Percentiles rank a stretch among this genome's conserved stretches.
Evolutionary conservation across 176 grass and related monocot genomes (phyloP).

Genomic region (Oryza australiensis): DNA sequence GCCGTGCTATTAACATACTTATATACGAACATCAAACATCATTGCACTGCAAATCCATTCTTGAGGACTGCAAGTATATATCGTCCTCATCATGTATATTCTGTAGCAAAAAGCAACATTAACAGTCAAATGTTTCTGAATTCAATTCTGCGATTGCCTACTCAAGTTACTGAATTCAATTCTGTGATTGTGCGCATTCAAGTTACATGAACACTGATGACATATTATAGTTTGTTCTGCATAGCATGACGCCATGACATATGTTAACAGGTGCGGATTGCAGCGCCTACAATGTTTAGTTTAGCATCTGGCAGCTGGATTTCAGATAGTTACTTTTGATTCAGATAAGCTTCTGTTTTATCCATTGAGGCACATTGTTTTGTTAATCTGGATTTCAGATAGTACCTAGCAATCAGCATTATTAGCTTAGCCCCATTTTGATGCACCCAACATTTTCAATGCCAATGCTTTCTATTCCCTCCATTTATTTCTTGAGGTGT

Average conservation of each 20-base stretch:
- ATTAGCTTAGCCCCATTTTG: background rate
- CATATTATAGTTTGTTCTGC: background rate
- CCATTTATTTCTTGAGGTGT: background rate
- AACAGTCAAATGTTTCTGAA: background rate
- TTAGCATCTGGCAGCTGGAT: background rate
- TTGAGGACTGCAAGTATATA: background rate
- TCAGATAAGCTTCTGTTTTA: background rate
- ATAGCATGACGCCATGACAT: background rate
- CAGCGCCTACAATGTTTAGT: background rate
- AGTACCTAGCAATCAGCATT: background rate
- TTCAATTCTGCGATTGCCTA: background rate
- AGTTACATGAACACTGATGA: background rate
- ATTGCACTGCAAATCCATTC: background rate
- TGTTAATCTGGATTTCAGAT: background rate
- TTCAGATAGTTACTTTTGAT: background rate
- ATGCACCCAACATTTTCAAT: background rate
- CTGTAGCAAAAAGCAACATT: background rate
- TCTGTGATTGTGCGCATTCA: background rate
- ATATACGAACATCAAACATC: background rate
- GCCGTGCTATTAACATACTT: background rate
- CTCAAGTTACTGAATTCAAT: background rate
- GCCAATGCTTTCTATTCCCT: background rate
- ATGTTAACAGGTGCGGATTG: background rate
- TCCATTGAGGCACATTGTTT: background rate
- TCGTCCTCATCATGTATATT: background rate